Evolutionary conservation across 2,329 filamentous ascomycete genomes (phyloP).

Genomic region (Cladorrhinum sp.): DNA sequence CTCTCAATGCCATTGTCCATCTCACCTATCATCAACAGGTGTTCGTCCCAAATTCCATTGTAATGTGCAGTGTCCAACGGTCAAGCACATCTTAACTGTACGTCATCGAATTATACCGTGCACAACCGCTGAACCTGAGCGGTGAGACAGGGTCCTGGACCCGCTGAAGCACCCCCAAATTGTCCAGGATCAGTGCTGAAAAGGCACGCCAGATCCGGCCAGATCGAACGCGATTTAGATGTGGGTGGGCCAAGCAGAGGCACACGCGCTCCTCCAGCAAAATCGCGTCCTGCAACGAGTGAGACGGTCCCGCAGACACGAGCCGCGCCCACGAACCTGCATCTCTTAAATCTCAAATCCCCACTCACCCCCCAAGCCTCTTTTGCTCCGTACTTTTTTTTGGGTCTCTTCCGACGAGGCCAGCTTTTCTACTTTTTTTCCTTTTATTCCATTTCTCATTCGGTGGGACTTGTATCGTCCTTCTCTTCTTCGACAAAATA

Average conservation of each 20-base stretch:
- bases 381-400: conserved; percentile 15
- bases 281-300: conserved; percentile 27
- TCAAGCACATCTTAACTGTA: not conserved
- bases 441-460: conserved; percentile 8
- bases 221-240: not conserved
- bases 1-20: not conserved
- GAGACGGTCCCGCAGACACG: conserved; percentile 26
- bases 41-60: not conserved
- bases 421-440: conserved; percentile 21
- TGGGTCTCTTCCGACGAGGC: conserved; percentile 29
- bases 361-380: conserved; percentile 19
- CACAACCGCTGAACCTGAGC: conserved; percentile 13
- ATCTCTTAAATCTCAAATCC: conserved; percentile 32
- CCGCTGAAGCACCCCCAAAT: conserved; percentile 14
- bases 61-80: not conserved
- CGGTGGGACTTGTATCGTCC: not conserved
- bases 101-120: conserved; percentile 15
- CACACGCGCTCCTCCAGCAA: conserved; percentile 20
- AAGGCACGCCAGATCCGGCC: conserved; percentile 12
- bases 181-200: conserved; percentile 11
- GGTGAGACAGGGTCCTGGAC: conserved; percentile 9
- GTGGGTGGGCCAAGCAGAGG: too few species aligned
- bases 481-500: not conserved
- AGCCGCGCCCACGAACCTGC: conserved; percentile 25
- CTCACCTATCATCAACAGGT: not conserved